These are phyloP conservation scores for Eimeria tenella DNA, from an alignment of 169 alveolate genomes.

Conservation along the genomic window DNA sequence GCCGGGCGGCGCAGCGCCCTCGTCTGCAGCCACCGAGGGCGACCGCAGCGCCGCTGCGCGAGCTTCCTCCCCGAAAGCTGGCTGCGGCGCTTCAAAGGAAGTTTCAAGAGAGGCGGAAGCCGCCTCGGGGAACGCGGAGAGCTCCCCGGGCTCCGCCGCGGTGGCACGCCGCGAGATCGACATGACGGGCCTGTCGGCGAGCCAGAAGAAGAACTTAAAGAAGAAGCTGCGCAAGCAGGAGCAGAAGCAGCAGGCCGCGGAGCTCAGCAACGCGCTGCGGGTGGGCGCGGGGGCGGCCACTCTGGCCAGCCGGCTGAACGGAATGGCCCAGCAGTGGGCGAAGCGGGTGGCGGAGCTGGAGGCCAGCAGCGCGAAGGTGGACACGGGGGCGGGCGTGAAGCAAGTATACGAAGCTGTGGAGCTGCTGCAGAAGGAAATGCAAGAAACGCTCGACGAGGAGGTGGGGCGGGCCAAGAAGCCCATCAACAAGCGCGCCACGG, in stretches of 20 bases:
- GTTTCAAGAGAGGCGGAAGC: slow-evolving; percentile 1
- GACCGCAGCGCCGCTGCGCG: background rate
- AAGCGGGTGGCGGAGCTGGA: slow-evolving; percentile 17
- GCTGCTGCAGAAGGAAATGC: slow-evolving; percentile 57
- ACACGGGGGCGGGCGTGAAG: slow-evolving; percentile 34
- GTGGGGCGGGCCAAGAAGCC: slow-evolving; percentile 61
- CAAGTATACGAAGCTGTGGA: slow-evolving; percentile 13
- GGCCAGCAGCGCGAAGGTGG: background rate
- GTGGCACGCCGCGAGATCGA: slow-evolving; percentile 65
- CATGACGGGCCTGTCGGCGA: slow-evolving; percentile 74
- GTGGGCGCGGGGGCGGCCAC: slow-evolving; percentile 68
- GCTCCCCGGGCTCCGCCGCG: slow-evolving; percentile 41
- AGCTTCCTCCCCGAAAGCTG: background rate
- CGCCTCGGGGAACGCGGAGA: slow-evolving; percentile 17
- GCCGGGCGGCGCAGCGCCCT: slow-evolving; percentile 28
- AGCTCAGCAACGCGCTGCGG: slow-evolving; percentile 47
- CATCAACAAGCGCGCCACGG: slow-evolving; percentile 73
- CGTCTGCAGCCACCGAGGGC: slow-evolving; percentile 22
- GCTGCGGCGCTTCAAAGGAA: background rate
- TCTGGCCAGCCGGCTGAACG: slow-evolving; percentile 30
- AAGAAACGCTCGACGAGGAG: slow-evolving; percentile 66
- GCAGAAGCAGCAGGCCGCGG: slow-evolving; percentile 78
- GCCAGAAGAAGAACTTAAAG: slow-evolving; percentile 75
- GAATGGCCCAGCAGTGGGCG: slow-evolving; percentile 21
- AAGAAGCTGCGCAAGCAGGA: slow-evolving; percentile 79